These are phyloP conservation scores for Yamadazyma jaroonii DNA, from an alignment of 1,139 yeast genomes.

Conservation along the genomic window DNA sequence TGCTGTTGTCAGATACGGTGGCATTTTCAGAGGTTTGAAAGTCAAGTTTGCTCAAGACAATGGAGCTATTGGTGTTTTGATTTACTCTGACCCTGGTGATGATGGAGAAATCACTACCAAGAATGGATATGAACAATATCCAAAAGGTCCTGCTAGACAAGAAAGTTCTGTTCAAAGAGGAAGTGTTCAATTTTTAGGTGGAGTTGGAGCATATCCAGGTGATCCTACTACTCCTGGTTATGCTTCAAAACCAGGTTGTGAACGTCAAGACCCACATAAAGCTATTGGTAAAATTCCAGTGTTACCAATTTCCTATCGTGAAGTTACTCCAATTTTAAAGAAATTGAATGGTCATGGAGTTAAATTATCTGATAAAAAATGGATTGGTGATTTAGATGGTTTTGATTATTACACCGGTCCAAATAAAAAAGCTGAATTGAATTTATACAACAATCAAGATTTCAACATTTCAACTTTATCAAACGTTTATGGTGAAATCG, in stretches of 20 bases:
- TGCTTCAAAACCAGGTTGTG: slow-evolving; percentile 60
- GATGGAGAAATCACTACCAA: slow-evolving; percentile 42
- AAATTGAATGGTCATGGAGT: slow-evolving; percentile 42
- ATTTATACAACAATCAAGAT: slow-evolving; percentile 41
- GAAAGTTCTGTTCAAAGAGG: slow-evolving; percentile 72
- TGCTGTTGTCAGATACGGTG: slow-evolving; percentile 41
- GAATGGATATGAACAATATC: slow-evolving; percentile 44
- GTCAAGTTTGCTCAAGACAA: slow-evolving; percentile 49
- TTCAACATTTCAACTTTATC: slow-evolving; percentile 42
- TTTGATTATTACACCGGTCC: slow-evolving; percentile 44
- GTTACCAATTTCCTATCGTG: slow-evolving; percentile 46
- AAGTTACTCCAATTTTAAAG: slow-evolving; percentile 43
- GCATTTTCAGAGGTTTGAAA: slow-evolving; percentile 43
- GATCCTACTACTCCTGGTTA: slow-evolving; percentile 90
- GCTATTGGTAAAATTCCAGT: slow-evolving; percentile 47
- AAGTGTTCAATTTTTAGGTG: slow-evolving; percentile 74
- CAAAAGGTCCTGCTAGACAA: slow-evolving; percentile 47
- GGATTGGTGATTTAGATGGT: slow-evolving; percentile 44
- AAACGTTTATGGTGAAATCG: slow-evolving; percentile 47
- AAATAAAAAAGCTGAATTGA: slow-evolving; percentile 45
- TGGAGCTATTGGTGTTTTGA: slow-evolving; percentile 44
- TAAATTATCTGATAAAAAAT: slow-evolving; percentile 23
- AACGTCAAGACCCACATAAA: slow-evolving; percentile 38
- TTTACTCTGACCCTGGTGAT: slow-evolving; percentile 46
- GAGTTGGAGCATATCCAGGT: slow-evolving; percentile 61